Base-by-base conservation (phyloP, 345 rosid genomes). In the Xanthoceras sorbifolium region DNA sequence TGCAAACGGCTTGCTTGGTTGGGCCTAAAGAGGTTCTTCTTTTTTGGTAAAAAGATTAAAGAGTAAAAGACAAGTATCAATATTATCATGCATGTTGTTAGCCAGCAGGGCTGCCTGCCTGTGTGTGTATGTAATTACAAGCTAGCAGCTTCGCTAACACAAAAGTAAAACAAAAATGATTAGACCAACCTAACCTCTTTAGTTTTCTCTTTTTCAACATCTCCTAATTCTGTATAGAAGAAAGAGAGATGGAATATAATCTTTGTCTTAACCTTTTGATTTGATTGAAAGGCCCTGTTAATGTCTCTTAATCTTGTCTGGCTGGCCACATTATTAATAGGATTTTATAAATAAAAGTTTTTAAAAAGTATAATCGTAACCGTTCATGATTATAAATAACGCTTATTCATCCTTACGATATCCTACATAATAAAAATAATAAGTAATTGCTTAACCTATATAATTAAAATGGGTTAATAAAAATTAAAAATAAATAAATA, bases 161-260 rank as follows among this genome's bases (percentile, higher is more conserved):
- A 71, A 76, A 82, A 67, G 77, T 1, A 64, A 46, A 63, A 77
- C 76, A 64, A 69, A 74, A 74, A 76, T 73, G 78, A 79, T 79
- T 64, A 6, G 26, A 22, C 79, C 73, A 69, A 55, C 76, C 36
- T 50, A 29, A 65, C 74, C 31, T 60, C 14, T 28, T 78, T 72
- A 9, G 23, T 78, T 62, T 29, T 62, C 38, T 61, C 38, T 61
- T 59, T 71, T 74, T 75, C 72, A 73, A 69, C 76, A 74, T 44
- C 52, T 44, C 52, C 75, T 73, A 52, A 77, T 73, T n/a, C n/a
- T 40, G 73, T 69, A 11, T 50, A 25, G 10, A 25, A 22, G n/a
- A n/a, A n/a, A n/a, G n/a, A 59, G 59, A 42, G 6, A 74, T 48
- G 8, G 28, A 20, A 32, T 42, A 31, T 29, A 63, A 22, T 64